A percentile compares a stretch with the other conserved stretches of the same genome.
Evolutionary conservation across 306 rosid species (phyloP).

Genomic region (Luffa aegyptiaca): DNA sequence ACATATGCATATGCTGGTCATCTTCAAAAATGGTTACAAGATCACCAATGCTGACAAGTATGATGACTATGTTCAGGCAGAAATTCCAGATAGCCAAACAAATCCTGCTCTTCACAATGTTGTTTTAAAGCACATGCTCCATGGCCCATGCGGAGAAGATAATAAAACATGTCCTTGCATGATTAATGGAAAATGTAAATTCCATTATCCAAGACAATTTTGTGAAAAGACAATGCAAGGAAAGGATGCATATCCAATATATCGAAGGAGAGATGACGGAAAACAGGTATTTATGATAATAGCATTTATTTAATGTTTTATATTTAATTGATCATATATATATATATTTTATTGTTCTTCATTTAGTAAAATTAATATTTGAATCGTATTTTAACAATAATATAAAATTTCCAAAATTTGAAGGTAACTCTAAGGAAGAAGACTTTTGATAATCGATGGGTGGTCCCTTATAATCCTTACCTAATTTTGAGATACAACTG

Average conservation of each 20-base stretch:
- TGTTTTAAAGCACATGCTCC: not conserved
- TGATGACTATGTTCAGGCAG: not conserved
- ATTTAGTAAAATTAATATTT: too few species aligned
- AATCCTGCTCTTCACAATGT: not conserved
- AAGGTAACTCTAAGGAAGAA: too few species aligned
- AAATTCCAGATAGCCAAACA: not conserved
- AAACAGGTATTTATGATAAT: not conserved
- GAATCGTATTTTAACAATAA: too few species aligned
- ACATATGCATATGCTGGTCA: not conserved
- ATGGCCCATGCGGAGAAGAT: not conserved
- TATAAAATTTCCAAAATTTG: too few species aligned
- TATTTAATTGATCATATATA: not conserved
- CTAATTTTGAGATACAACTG: not conserved
- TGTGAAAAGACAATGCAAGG: not conserved
- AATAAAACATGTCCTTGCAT: not conserved
- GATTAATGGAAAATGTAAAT: not conserved
- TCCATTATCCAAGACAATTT: not conserved
- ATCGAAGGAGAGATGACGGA: not conserved
- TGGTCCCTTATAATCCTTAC: not conserved
- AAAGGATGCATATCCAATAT: not conserved
- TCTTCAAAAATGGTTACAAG: not conserved
- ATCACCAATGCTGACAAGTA: not conserved
- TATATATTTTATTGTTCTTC: too few species aligned
- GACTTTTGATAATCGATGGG: not conserved
- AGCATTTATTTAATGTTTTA: too few species aligned